These are phyloP conservation scores for Gracilaria vermiculophylla DNA, from an alignment of 23 red algal genomes.

Conservation along the genomic window DNA sequence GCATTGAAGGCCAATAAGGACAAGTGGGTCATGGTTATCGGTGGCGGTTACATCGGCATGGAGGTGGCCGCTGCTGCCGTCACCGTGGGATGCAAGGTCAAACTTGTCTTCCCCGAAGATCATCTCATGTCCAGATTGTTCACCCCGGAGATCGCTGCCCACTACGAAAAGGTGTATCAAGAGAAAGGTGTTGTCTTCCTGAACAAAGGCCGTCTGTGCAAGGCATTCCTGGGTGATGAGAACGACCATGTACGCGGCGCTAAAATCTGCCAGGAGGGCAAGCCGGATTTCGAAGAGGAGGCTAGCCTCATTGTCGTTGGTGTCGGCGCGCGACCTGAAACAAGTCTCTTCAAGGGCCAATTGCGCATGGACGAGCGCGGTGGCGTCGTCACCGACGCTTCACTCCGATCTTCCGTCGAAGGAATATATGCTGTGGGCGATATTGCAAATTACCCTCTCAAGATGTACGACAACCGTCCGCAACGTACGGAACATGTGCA, in stretches of 20 bases:
- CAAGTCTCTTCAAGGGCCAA: conserved; percentile 65
- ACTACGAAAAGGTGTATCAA: conserved; percentile 86
- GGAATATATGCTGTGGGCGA: conserved; percentile 90
- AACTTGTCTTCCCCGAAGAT: conserved; percentile 92
- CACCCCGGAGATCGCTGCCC: conserved; percentile 79
- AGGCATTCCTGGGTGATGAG: conserved; percentile 75
- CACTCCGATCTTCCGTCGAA: conserved; percentile 61
- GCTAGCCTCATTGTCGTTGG: conserved; percentile 87
- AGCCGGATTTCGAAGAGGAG: conserved; percentile 40
- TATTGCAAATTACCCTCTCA: conserved; percentile 88
- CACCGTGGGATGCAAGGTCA: conserved; percentile 70
- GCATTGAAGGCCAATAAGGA: conserved; percentile 69
- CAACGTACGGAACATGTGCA: conserved; percentile 95
- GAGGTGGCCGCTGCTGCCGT: conserved; percentile 89
- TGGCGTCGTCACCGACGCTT: conserved; percentile 84
- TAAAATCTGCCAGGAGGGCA: conserved; percentile 55
- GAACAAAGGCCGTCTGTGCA: conserved; percentile 75
- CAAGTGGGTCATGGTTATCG: conserved; percentile 85
- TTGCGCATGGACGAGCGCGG: conserved; percentile 88
- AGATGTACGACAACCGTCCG: conserved; percentile 80
- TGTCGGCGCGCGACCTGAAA: conserved; percentile 80
- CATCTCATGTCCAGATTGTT: conserved; percentile 96
- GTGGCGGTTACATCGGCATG: conserved; percentile 99
- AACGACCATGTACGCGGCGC: conserved; percentile 48
- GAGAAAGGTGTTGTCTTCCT: conserved; percentile 79